These are phyloP conservation scores for Gynandropsis gynandra DNA, from an alignment of 345 rosid species.

Conservation along the genomic window DNA sequence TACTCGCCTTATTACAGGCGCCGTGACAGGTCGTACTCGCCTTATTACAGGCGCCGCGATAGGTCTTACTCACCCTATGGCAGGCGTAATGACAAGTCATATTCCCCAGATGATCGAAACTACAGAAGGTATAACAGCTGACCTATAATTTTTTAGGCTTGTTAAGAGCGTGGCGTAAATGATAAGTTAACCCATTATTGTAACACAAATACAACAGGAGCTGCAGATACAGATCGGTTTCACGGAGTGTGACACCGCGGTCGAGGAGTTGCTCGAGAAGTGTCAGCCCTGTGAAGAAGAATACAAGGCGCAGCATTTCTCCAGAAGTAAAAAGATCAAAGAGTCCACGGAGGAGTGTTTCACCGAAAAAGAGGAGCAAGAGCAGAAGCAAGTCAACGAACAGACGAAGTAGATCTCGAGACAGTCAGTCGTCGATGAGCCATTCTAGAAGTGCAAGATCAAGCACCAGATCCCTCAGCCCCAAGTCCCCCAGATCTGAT, in stretches of 20 bases:
- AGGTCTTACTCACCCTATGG: conserved; percentile 32
- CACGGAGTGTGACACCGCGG: no score
- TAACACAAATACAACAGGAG: no score
- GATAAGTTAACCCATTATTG: no score
- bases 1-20: no score
- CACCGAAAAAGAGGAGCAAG: conserved; percentile 30
- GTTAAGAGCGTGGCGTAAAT: no score
- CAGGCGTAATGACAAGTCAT: not conserved
- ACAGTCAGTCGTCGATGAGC: conserved; percentile 32
- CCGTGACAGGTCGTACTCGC: no score
- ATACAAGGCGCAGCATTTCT: conserved; percentile 29
- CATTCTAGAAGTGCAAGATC: conserved; percentile 43
- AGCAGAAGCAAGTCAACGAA: conserved; percentile 17
- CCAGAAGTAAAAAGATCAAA: conserved; percentile 31
- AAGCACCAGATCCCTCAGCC: conserved; percentile 54
- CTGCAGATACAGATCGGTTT: no score
- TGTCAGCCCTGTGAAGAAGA: no score
- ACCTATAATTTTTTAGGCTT: no score
- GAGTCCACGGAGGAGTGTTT: conserved; percentile 32
- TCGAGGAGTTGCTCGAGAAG: no score
- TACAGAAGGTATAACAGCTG: not conserved
- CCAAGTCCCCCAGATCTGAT: conserved; percentile 2
- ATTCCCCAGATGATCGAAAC: not conserved
- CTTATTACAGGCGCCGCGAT: no score
- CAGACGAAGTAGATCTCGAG: conserved; percentile 3